phyloP scores from a whole-genome alignment of 805 yeast species.

The Teunomyces funiuensis region DNA sequence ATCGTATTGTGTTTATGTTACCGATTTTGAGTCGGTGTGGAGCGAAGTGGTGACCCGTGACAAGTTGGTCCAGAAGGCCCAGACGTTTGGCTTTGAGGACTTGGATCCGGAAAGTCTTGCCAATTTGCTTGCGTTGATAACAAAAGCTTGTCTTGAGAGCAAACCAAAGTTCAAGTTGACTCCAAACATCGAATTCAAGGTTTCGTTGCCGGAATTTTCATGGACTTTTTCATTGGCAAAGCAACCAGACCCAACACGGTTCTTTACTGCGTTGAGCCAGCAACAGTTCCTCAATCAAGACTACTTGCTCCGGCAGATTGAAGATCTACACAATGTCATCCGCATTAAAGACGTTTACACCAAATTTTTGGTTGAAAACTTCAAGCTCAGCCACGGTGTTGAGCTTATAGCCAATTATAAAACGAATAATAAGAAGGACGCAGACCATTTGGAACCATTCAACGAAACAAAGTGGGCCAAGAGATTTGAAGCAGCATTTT shows the following conservation, averaged over 20 bases:
- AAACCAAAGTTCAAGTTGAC: neutral
- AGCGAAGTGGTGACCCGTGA: slow-evolving; percentile 16
- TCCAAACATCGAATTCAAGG: neutral
- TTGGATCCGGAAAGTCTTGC: slow-evolving; percentile 7
- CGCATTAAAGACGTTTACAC: slow-evolving; percentile 31
- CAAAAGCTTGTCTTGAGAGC: neutral
- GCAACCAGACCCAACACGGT: slow-evolving; percentile 11
- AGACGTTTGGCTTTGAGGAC: slow-evolving; percentile 28
- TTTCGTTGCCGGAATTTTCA: slow-evolving; percentile 10
- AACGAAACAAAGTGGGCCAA: neutral
- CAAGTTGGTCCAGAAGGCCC: slow-evolving; percentile 18
- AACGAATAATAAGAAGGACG: slow-evolving; percentile 15
- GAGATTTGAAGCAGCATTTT: neutral
- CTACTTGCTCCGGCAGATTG: slow-evolving; percentile 17
- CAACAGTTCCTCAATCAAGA: slow-evolving; percentile 24
- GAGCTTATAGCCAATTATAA: slow-evolving; percentile 32
- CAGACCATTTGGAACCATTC: slow-evolving; percentile 7
- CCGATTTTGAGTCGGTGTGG: slow-evolving; percentile 31
- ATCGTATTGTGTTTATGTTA: slow-evolving; percentile 24
- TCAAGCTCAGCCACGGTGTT: slow-evolving; percentile 32
- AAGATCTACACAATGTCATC: slow-evolving; percentile 20
- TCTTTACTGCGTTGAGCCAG: slow-evolving; percentile 20
- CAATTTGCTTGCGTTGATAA: neutral
- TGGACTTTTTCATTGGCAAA: slow-evolving; percentile 22
- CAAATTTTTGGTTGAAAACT: slow-evolving; percentile 34